Evolutionary conservation across 371 early-diverging fungal species (phyloP).

Genomic region (Circinella minor): DNA sequence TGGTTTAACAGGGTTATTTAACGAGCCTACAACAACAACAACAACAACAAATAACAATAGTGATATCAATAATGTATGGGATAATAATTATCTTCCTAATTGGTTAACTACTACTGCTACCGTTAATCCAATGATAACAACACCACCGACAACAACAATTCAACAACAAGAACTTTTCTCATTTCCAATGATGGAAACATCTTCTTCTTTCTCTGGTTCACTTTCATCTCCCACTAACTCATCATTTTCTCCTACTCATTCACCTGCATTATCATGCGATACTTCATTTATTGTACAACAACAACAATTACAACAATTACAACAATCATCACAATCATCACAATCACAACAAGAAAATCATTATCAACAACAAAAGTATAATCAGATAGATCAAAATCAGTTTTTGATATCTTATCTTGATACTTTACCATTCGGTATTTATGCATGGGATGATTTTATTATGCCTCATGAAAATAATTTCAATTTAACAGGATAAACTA

Average conservation of each 20-base stretch:
- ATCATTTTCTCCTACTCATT: background rate
- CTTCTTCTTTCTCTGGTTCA: background rate
- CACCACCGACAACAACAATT: background rate
- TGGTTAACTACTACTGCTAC: background rate
- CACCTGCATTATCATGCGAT: conserved; percentile 1
- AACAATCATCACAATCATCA: no score
- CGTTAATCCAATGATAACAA: background rate
- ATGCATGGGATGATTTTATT: background rate
- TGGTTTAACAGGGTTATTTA: background rate
- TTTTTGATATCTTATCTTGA: background rate
- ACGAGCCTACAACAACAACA: background rate
- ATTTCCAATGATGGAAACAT: background rate
- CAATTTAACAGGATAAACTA: background rate
- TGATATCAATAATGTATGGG: background rate
- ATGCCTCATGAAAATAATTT: background rate
- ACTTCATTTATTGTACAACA: background rate
- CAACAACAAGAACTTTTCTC: background rate
- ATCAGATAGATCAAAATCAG: background rate
- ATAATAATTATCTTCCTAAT: background rate
- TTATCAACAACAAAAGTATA: background rate
- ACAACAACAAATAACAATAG: background rate
- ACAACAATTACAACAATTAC: background rate
- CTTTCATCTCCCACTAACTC: background rate
- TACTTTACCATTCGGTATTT: background rate
- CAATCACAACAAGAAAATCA: background rate